Base-by-base conservation (phyloP, 1,139 yeast species). In the Hyphopichia fennica region DNA sequence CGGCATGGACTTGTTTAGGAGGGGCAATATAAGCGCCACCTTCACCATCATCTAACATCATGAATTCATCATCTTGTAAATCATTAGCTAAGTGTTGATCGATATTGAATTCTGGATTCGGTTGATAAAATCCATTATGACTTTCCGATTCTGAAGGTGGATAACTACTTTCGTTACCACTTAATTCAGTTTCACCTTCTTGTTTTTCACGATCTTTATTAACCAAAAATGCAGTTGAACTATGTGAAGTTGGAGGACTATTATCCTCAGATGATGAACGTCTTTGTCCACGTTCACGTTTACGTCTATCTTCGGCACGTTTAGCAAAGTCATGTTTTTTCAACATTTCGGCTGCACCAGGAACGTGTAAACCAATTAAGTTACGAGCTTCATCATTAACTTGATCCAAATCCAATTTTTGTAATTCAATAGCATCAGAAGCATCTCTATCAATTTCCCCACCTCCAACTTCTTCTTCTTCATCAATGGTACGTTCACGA, bases 11-110 rank as follows among this genome's bases (percentile, higher is more conserved):
- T 22, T 49, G 54, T 19, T 48, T 46, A 9, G 60, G 60, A 2
- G 56, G 90, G 0, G 88, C 81, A 7, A 87, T 71, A 44, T 69
- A 63, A 3, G 54, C 63, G 42, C 78, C 86, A 17, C 75, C 79
- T 33, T 66, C 71, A 38, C 64, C 69, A 31, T 66, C 70, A 30
- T 63, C 68, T 20, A 69, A 55, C 50, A 67, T 51, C 48, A 67
- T 49, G 39, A 68, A 66, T 27, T 67, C 69, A 16, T 62, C 63
- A n/a, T 61, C 64, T 11, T 62, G 67, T 40, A 57, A 62, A 18
- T 60, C 62, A 29, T 55, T 58, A 14, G 52, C 54, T 11, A 60
- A 58, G 23, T 67, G 69, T 13, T 64, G 61, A 25, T 75, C 58
- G 9, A 69, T 48, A 41, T 60, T 68, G 30, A 62, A 47, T 36